Percentiles rank a stretch among this genome's conserved stretches.
Conservation (phyloP, 768 basidiomycete species). For the Russula earlei region DNA sequence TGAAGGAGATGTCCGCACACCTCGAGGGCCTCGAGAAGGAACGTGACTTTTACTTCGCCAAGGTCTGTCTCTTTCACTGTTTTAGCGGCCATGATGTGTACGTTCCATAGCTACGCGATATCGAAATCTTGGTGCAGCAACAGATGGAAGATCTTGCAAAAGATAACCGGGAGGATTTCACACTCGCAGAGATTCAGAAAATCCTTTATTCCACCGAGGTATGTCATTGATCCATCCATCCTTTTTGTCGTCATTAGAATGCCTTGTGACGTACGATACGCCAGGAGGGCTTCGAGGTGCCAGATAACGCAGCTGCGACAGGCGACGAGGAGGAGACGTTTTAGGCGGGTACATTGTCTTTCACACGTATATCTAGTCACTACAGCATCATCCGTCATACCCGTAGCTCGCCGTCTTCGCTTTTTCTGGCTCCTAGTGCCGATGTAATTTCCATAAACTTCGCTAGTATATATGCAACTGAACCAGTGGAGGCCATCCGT, state of each 20-base stretch:
- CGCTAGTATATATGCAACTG: conserved; percentile 6
- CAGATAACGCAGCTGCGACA: conserved; percentile 41
- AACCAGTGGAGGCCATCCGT: background rate
- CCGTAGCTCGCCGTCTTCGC: conserved; percentile 11
- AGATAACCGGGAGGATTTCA: conserved; percentile 46
- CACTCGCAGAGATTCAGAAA: conserved; percentile 74
- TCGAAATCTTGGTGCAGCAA: conserved; percentile 87
- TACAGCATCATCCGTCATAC: conserved; percentile 8
- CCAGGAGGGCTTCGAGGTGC: conserved; percentile 91
- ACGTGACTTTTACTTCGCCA: conserved; percentile 96
- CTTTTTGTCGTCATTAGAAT: conserved; percentile 1
- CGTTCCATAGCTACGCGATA: conserved; percentile 72
- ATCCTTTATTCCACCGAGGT: conserved; percentile 96
- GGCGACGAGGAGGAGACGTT: conserved; percentile 81
- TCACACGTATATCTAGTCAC: conserved; percentile 10
- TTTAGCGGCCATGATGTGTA: background rate
- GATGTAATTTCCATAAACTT: conserved; percentile 9
- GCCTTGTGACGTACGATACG: conserved; percentile 1
- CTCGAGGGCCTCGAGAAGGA: conserved; percentile 94
- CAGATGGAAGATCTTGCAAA: conserved; percentile 56
- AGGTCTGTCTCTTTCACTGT: conserved; percentile 43
- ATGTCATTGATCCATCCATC: conserved; percentile 21
- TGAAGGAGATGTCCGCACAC: conserved; percentile 72
- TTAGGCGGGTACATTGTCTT: conserved; percentile 23
- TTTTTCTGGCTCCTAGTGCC: conserved; percentile 8